A percentile compares a stretch with the other conserved stretches of the same genome.
phyloP scores from a whole-genome alignment of 2,329 filamentous ascomycete species.

The Phialemoniopsis sp. region DNA sequence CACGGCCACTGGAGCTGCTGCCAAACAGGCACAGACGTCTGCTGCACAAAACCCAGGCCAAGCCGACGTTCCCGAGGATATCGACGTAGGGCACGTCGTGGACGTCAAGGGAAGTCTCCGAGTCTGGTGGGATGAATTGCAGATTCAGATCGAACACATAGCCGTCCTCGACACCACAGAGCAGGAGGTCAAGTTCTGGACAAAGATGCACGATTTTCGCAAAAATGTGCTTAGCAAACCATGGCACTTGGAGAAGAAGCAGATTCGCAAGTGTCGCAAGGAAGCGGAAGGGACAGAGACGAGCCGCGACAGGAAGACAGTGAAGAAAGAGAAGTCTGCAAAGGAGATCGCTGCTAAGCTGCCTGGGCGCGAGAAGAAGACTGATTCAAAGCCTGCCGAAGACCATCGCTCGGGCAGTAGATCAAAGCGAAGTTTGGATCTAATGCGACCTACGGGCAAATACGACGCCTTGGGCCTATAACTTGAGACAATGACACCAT shows the following conservation, averaged over 20 bases:
- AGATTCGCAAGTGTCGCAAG: slow-evolving; percentile 45
- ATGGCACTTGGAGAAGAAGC: slow-evolving; percentile 48
- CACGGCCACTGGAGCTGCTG: not conserved
- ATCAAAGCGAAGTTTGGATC: slow-evolving; percentile 11
- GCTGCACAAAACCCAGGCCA: not conserved
- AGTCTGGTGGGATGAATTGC: slow-evolving; percentile 38
- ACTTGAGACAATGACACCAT: slow-evolving; percentile 6
- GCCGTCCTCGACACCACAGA: slow-evolving; percentile 44
- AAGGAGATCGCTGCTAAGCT: no score
- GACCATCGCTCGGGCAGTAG: slow-evolving; percentile 4
- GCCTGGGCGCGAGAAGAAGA: not conserved
- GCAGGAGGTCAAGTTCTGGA: slow-evolving; percentile 57
- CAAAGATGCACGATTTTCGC: slow-evolving; percentile 46
- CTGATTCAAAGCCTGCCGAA: slow-evolving; percentile 1
- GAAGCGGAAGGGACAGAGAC: slow-evolving; percentile 31
- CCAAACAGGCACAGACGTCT: not conserved
- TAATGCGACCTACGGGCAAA: slow-evolving; percentile 14
- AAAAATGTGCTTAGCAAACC: slow-evolving; percentile 43
- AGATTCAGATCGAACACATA: slow-evolving; percentile 50
- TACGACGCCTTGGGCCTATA: slow-evolving; percentile 28
- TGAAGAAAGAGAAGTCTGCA: slow-evolving; percentile 1
- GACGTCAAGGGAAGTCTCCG: slow-evolving; percentile 52
- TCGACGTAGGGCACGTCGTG: slow-evolving; percentile 50
- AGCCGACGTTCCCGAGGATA: slow-evolving; percentile 8
- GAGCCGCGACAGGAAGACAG: slow-evolving; percentile 12